Conservation (phyloP, 495 filamentous ascomycete genomes). For the Cenococcum geophilum region DNA sequence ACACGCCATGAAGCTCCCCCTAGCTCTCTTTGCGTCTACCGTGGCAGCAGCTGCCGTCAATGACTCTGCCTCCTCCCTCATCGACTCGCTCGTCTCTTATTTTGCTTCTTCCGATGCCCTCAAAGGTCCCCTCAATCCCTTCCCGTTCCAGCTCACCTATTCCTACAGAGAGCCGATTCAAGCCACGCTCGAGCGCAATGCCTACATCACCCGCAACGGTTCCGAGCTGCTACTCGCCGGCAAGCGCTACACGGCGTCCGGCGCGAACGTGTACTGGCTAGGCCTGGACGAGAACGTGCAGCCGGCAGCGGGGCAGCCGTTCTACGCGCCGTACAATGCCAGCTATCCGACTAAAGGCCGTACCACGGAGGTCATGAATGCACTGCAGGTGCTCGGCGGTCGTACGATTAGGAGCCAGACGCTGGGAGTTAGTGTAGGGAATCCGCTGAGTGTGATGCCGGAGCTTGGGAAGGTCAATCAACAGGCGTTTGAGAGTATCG, state of each 20-base stretch:
- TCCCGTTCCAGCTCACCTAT: slow-evolving; percentile 22
- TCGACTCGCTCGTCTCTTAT: neutral
- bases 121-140: slow-evolving; percentile 1
- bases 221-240: slow-evolving; percentile 40
- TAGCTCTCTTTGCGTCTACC: neutral
- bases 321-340: slow-evolving; percentile 45
- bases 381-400: slow-evolving; percentile 47
- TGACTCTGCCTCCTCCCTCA: neutral
- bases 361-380: slow-evolving; percentile 50
- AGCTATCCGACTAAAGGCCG: slow-evolving; percentile 51
- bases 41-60: neutral
- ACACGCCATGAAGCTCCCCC: neutral
- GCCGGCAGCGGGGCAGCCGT: slow-evolving; percentile 46
- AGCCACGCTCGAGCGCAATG: slow-evolving; percentile 11
- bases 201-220: slow-evolving; percentile 41
- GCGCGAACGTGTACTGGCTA: slow-evolving; percentile 54
- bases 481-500: slow-evolving; percentile 46
- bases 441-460: slow-evolving; percentile 48
- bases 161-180: slow-evolving; percentile 13
- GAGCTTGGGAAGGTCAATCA: slow-evolving; percentile 43
- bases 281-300: slow-evolving; percentile 54
- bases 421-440: slow-evolving; percentile 49
- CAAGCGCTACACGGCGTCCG: slow-evolving; percentile 47
- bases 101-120: neutral
- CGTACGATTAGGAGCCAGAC: slow-evolving; percentile 51